Base-by-base conservation (phyloP, 441 rosid genomes). In the Euphorbia celastroides region DNA sequence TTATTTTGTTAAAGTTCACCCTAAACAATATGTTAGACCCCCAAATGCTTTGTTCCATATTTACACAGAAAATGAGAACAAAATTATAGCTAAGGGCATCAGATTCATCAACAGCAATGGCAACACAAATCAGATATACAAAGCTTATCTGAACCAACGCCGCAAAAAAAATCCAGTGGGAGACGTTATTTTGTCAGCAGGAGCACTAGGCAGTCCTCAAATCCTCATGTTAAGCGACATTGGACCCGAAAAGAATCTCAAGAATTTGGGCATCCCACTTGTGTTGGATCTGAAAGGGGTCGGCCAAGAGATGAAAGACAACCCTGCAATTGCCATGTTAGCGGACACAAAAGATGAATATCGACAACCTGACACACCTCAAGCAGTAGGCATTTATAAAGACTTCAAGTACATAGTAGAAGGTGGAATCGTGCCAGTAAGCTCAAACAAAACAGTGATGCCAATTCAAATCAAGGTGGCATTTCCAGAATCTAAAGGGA, bases 151-250 rank as follows among this genome's bases (percentile, higher is more conserved):
- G 36, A 81, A 77, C 25, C 48, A 65, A 59, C 87, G 73, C 1
- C 65, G 69, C 50, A 74, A 79, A 32, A 77, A 74, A 14, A 60
- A 68, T n/a, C 48, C 72, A 12, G 20, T 36, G 28, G 90, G 93
- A 0, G 90, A 89, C 34, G 83, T 88, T 36, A 85, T 89, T 55
- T 75, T 89, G 66, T 75, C 93, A 12, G 89, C 93, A 60, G 93
- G 96, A 25, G 84, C 96, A 72, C 42, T 86, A 68, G 93, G 93
- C 42, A 89, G 96, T 69, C 96, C 98, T 0, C 89, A 87, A 48
- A 75, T 88, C 68, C 84, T 90, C 1, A 58, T 86, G 76, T 73
- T 87, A 46, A 88, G 93, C 26, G 95, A 96, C 32, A 79, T 87
- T 14, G 92, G 95, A 64, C 90, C 90, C 0, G 71, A 65, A 7